Conservation (phyloP, 495 filamentous ascomycete species). For the Hypoxylon lienhwacheense region DNA sequence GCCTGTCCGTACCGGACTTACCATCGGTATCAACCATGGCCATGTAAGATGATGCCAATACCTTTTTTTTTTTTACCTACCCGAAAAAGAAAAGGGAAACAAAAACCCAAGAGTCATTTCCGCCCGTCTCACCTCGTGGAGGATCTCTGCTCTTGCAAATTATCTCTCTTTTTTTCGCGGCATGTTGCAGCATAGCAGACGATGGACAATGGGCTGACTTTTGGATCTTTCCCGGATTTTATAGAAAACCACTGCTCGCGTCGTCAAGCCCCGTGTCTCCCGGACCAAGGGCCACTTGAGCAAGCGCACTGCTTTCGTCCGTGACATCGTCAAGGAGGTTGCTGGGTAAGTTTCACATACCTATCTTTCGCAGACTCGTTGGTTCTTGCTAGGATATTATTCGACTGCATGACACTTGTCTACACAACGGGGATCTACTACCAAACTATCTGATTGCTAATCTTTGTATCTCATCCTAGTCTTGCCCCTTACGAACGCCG, state of each 20-base stretch:
- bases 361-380: not conserved
- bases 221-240: slow-evolving; percentile 44
- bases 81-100: slow-evolving; percentile 2
- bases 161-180: slow-evolving; percentile 32
- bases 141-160: slow-evolving; percentile 56
- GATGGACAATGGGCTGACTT: slow-evolving; percentile 49
- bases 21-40: slow-evolving; percentile 83
- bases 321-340: slow-evolving; percentile 93
- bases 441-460: slow-evolving; percentile 18
- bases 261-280: slow-evolving; percentile 82
- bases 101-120: slow-evolving; percentile 32
- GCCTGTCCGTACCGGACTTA: slow-evolving; percentile 69
- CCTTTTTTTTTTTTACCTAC: not conserved
- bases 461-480: slow-evolving; percentile 46
- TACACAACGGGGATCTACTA: not conserved
- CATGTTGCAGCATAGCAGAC: slow-evolving; percentile 37
- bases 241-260: slow-evolving; percentile 89
- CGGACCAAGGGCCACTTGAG: slow-evolving; percentile 88
- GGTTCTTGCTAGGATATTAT: not conserved
- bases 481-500: slow-evolving; percentile 97
- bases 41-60: slow-evolving; percentile 61
- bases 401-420: not conserved
- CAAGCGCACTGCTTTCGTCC: slow-evolving; percentile 84
- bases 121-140: slow-evolving; percentile 62
- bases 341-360: slow-evolving; percentile 62